phyloP scores from a whole-genome alignment of 1,284 basidiomycete species.

The Lignosus rhinocerotis region DNA sequence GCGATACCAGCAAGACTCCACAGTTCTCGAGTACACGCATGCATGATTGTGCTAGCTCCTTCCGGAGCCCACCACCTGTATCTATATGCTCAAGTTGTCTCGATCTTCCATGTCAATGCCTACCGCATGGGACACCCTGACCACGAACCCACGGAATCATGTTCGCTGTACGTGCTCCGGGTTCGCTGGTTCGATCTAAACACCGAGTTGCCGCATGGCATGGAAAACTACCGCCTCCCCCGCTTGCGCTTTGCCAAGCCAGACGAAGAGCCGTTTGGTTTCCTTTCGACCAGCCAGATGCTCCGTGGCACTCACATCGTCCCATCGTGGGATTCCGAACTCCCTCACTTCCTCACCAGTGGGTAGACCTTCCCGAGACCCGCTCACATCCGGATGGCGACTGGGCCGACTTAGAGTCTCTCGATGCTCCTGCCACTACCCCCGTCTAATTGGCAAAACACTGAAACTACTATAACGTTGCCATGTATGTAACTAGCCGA shows the following conservation, averaged over 20 bases:
- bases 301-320: background rate
- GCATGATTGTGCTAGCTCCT: conserved; percentile 36
- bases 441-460: background rate
- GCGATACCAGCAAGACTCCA: conserved; percentile 35
- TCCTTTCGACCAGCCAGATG: background rate
- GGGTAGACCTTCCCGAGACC: too few relatives aligned
- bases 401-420: too few relatives aligned
- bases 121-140: conserved; percentile 2
- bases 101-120: conserved; percentile 30
- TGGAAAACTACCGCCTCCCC: background rate
- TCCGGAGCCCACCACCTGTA: conserved; percentile 13
- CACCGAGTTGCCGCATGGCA: background rate
- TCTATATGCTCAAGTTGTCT: conserved; percentile 20
- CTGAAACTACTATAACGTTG: background rate
- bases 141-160: background rate
- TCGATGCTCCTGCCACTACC: background rate
- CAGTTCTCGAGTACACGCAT: conserved; percentile 35
- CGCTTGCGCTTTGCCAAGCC: background rate
- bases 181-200: conserved; percentile 8
- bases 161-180: conserved; percentile 35
- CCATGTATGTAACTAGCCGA: background rate
- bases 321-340: background rate
- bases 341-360: background rate
- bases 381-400: too few relatives aligned
- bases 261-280: background rate